phyloP scores from a whole-genome alignment of 2,329 filamentous ascomycete species.

The Fusarium sacchari region DNA sequence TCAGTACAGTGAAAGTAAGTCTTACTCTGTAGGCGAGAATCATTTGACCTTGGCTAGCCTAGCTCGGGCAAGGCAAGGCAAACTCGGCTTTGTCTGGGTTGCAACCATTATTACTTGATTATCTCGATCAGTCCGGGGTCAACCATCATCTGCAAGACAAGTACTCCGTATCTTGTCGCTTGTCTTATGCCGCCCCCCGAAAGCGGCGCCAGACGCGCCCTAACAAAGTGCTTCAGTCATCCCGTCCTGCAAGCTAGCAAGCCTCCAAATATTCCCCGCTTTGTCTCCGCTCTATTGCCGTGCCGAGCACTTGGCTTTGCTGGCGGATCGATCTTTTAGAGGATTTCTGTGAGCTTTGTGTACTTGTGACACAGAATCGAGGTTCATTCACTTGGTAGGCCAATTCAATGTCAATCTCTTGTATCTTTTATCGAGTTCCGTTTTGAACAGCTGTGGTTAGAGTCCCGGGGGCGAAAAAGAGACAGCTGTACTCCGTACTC shows the following conservation, averaged over 20 bases:
- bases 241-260: conserved; percentile 4
- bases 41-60: neutral
- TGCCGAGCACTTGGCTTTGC: conserved; percentile 13
- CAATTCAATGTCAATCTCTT: neutral
- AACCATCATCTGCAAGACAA: neutral
- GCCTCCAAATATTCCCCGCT: conserved; percentile 6
- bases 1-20: neutral
- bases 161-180: neutral
- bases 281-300: conserved; percentile 26
- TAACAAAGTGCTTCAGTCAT: neutral
- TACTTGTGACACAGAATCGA: neutral
- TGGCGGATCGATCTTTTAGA: neutral
- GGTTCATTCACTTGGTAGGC: too few relatives aligned
- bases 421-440: neutral
- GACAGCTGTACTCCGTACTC: too few relatives aligned
- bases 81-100: conserved; percentile 2
- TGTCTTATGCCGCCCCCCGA: conserved; percentile 19
- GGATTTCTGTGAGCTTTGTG: neutral
- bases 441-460: too few relatives aligned
- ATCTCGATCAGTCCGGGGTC: conserved; percentile 1
- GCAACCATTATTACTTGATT: conserved; percentile 12
- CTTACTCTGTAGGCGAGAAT: neutral
- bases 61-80: neutral
- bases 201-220: conserved; percentile 13
- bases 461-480: neutral